Evolutionary conservation across 352 stramenopile species (phyloP), one percentile per base, ranked within the genome.

Genomic region (Pythium chondricola): DNA sequence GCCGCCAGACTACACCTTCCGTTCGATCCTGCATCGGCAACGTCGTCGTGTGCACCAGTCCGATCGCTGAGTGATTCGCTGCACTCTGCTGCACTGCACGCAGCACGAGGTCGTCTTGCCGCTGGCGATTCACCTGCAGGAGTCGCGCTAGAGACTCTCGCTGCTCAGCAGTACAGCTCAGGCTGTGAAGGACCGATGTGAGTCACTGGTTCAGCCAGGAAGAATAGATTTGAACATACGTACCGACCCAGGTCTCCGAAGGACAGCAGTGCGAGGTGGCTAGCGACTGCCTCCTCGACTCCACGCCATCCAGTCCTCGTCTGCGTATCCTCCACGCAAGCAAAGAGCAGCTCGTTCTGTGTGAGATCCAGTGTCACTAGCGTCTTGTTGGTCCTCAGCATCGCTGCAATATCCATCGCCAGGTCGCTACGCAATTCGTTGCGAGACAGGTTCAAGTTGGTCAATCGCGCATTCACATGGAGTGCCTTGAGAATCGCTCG

Each of bases 341-440:
- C 6, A 26, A 40, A 32, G 2, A 54, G 17, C 17, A 43, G 33
- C 17, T 38, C n/a, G 14, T 61, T 61, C 6, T 49, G 21, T 20
- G 22, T 40, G 9, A 61, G 40, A 41, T 61, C 52, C 6, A 61
- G 18, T 11, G n/a, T 27, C 18, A 54, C 37, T 18, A 61, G 27
- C 22, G 33, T 46, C 11, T 32, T 35, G 16, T 54, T 61, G 2
- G 11, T 8, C 8, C 6, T 4, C 16, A 74, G 24, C 25, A 69
- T 33, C 1, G 50, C 29, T 4, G 42, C 24, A 0, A 73, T 7
- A 14, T 44, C 56, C 3, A 47, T 27, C 26, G 64, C 14, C 2
- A 51, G n/a, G 5, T 70, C 61, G n/a, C 25, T 49, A 13, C 45
- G 52, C 30, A 77, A 63, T 14, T 72, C 64, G 38, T 77, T 74